Conservation (phyloP, 257 asterid genomes). For the Solanum gracilifrons region DNA sequence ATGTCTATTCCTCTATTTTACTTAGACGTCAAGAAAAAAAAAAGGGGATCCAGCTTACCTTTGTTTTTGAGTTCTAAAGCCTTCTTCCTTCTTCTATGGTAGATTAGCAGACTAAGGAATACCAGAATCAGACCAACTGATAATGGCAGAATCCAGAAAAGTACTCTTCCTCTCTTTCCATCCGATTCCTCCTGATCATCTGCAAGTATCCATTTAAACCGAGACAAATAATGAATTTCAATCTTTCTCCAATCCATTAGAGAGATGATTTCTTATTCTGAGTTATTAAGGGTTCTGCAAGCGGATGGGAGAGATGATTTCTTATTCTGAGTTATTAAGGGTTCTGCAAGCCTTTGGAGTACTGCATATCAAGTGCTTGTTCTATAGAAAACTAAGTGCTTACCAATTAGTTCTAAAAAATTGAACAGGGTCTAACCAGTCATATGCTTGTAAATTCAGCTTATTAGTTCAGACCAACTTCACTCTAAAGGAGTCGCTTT, state of each 20-base stretch:
- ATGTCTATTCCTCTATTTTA: neutral
- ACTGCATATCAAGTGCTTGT: neutral
- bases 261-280: neutral
- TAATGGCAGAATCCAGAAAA: neutral
- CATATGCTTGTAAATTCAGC: neutral
- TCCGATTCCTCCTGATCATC: neutral
- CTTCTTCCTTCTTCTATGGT: neutral
- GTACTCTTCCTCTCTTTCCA: neutral
- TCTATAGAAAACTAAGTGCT: neutral
- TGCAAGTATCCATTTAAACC: neutral
- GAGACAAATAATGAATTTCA: neutral
- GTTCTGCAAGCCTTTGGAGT: neutral
- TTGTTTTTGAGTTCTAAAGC: neutral
- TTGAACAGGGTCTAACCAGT: neutral
- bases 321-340: neutral
- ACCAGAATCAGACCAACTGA: neutral
- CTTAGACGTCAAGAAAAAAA: neutral
- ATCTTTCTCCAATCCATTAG: neutral
- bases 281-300: neutral
- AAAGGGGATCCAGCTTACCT: neutral
- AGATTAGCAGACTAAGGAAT: neutral
- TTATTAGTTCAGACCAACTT: neutral
- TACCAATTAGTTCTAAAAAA: neutral
- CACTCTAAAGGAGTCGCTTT: neutral
- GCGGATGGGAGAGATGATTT: neutral